Evolutionary conservation across 2,329 filamentous ascomycete genomes (phyloP).

Genomic region (Cladosporium velox): DNA sequence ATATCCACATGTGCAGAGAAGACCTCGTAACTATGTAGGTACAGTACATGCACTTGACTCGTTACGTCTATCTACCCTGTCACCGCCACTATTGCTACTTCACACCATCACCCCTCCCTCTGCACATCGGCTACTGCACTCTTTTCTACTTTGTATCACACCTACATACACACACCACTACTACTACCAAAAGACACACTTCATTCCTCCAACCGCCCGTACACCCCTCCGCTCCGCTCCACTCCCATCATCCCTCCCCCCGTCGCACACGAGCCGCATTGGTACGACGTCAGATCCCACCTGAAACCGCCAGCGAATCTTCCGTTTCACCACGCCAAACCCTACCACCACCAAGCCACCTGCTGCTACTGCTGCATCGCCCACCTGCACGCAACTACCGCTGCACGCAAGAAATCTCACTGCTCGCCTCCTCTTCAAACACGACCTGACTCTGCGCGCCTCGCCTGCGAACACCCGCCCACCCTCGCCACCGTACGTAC

Average conservation of each 20-base stretch:
- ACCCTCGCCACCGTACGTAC: conserved; percentile 10
- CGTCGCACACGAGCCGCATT: neutral
- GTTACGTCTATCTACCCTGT: neutral
- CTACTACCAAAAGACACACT: neutral
- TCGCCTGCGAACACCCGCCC: neutral
- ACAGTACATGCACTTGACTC: neutral
- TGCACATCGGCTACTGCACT: neutral
- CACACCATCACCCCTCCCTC: neutral
- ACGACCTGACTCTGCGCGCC: neutral
- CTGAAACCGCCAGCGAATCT: neutral
- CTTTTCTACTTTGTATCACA: neutral
- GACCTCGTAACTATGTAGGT: too few species aligned
- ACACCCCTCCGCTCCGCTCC: neutral
- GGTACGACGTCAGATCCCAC: conserved; percentile 4
- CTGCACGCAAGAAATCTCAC: neutral
- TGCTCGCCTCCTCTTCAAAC: neutral
- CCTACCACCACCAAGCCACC: neutral
- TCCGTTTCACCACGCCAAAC: conserved; percentile 13
- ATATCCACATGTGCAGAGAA: neutral
- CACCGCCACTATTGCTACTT: neutral
- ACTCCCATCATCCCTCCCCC: neutral
- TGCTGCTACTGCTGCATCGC: neutral
- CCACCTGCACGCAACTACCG: neutral
- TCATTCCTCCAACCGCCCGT: too few species aligned
- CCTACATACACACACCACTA: neutral